Evolutionary conservation across 768 basidiomycete species (phyloP).

Genomic region (Boletales sp.): DNA sequence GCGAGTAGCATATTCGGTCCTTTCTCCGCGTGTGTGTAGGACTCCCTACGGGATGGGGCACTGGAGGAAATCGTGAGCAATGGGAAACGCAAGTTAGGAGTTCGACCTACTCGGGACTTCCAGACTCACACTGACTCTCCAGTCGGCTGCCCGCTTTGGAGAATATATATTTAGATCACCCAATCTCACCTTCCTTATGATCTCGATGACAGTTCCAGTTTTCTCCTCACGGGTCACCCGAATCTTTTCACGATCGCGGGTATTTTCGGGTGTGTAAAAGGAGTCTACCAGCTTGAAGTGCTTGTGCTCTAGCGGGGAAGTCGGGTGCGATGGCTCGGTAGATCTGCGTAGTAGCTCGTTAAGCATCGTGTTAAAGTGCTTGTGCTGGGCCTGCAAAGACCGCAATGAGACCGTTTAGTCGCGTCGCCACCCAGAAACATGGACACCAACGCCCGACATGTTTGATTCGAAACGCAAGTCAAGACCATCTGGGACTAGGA

Average conservation of each 20-base stretch:
- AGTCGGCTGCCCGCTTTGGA: slow-evolving; percentile 82
- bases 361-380: slow-evolving; percentile 80
- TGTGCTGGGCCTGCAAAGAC: slow-evolving; percentile 70
- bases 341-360: slow-evolving; percentile 71
- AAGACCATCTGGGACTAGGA: slow-evolving; percentile 56
- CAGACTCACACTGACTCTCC: slow-evolving; percentile 89
- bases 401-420: slow-evolving; percentile 10
- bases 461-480: slow-evolving; percentile 86
- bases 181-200: slow-evolving; percentile 76
- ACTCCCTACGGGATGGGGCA: slow-evolving; percentile 62
- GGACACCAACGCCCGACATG: slow-evolving; percentile 74
- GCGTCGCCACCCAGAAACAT: slow-evolving; percentile 1
- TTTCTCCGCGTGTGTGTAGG: slow-evolving; percentile 67
- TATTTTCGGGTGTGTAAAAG: slow-evolving; percentile 55
- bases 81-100: neutral
- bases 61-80: slow-evolving; percentile 34
- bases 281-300: slow-evolving; percentile 79
- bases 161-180: slow-evolving; percentile 85
- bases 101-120: slow-evolving; percentile 75
- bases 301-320: slow-evolving; percentile 63
- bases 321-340: slow-evolving; percentile 45
- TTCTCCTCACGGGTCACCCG: slow-evolving; percentile 84
- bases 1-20: slow-evolving; percentile 88
- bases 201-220: slow-evolving; percentile 57
- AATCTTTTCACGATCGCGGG: slow-evolving; percentile 51